Percentiles rank a stretch among this genome's conserved stretches.
Evolutionary conservation across 176 grass and related monocot genomes (phyloP).

Genomic region (Dactylis glomerata): DNA sequence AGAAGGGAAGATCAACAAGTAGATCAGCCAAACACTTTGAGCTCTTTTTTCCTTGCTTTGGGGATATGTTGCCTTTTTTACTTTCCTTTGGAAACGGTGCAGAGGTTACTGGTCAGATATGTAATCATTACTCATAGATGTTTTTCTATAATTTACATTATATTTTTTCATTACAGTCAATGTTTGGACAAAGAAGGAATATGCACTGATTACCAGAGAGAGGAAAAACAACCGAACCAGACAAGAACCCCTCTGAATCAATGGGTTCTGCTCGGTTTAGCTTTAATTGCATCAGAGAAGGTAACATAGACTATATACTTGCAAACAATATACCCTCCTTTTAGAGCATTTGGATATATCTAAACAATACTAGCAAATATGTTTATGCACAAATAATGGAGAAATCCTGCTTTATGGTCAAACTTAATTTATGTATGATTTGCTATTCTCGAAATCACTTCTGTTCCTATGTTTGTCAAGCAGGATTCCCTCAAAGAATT

Average conservation of each 20-base stretch:
- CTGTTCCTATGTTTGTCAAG: background rate
- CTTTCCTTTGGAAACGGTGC: background rate
- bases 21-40: background rate
- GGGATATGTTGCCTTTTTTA: background rate
- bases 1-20: background rate
- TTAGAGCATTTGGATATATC: background rate
- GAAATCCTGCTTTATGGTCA: background rate
- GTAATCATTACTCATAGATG: background rate
- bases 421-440: background rate
- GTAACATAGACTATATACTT: slow-evolving; percentile 21
- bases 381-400: background rate
- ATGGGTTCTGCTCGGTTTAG: slow-evolving; percentile 32
- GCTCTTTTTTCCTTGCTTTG: background rate
- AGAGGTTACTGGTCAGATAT: background rate
- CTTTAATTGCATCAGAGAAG: slow-evolving; percentile 39
- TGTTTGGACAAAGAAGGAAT: background rate
- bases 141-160: background rate
- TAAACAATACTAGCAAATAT: background rate
- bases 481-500: slow-evolving; percentile 35
- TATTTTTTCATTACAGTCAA: slow-evolving; percentile 24
- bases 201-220: background rate
- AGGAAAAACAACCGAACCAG: background rate
- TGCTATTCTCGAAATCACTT: slow-evolving; percentile 10
- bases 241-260: background rate
- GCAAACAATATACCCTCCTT: background rate